Conservation (phyloP, 163 green algal species). For the Trebouxia gelatinosa region DNA sequence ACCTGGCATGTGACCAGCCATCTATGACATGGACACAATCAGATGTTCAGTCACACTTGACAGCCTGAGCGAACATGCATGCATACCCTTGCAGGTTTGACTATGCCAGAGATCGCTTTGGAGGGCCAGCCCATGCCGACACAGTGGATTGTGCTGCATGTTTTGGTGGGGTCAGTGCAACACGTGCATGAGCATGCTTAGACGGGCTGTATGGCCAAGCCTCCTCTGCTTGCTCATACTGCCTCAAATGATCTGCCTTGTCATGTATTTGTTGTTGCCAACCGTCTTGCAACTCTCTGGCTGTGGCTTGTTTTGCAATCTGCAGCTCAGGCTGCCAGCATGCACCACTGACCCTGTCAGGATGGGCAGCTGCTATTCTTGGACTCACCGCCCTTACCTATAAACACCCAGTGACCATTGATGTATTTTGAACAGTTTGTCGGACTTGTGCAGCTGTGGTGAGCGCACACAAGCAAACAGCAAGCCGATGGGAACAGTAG, state of each 20-base stretch:
- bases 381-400: no score
- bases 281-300: background rate
- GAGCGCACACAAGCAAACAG: background rate
- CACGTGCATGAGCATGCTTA: background rate
- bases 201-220: slow-evolving; percentile 12
- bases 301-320: background rate
- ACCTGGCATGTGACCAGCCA: no score
- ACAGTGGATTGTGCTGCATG: background rate
- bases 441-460: background rate
- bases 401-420: background rate
- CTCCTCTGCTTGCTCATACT: slow-evolving; percentile 13
- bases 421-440: background rate
- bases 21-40: no score
- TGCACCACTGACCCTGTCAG: no score
- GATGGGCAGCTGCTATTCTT: no score
- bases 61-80: no score
- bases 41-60: no score
- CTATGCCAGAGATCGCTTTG: no score
- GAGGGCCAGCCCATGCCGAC: slow-evolving; percentile 3
- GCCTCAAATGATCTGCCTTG: background rate
- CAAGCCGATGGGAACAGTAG: background rate
- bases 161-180: background rate
- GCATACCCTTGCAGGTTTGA: no score
- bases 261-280: slow-evolving; percentile 9
- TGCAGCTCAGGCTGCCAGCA: slow-evolving; percentile 21